These are phyloP conservation scores for Brassica hybrid DNA, from an alignment of 441 rosid species.

Conservation along the genomic window DNA sequence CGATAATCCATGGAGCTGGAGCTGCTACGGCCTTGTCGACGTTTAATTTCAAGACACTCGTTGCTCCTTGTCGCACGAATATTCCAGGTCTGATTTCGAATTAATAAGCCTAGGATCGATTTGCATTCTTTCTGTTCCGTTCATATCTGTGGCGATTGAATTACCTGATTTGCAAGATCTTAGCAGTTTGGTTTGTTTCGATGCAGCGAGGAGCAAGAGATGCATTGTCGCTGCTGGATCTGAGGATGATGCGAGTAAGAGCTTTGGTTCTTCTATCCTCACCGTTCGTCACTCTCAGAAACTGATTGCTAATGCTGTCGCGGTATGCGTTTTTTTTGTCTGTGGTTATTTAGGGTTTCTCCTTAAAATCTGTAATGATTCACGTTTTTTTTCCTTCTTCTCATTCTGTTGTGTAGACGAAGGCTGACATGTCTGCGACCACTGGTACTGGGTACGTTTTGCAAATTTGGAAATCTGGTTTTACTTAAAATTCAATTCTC, in stretches of 20 bases:
- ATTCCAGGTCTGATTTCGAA: constrained; percentile 30
- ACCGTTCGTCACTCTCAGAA: constrained; percentile 30
- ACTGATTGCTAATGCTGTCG: constrained; percentile 38
- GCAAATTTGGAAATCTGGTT: neutral
- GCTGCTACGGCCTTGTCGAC: constrained; percentile 34
- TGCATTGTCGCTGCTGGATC: constrained; percentile 38
- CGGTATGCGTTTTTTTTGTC: constrained; percentile 27
- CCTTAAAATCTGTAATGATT: neutral
- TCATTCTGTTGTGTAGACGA: constrained; percentile 32
- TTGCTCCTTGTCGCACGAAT: constrained; percentile 27
- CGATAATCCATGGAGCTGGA: constrained; percentile 42
- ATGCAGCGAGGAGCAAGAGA: constrained; percentile 33
- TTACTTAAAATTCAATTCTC: neutral
- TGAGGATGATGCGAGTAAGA: constrained; percentile 32
- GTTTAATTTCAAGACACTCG: constrained; percentile 36
- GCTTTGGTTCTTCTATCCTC: constrained; percentile 25
- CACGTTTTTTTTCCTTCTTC: neutral
- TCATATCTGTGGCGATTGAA: too few relatives aligned
- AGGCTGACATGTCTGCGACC: constrained; percentile 37
- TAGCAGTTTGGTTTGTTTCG: neutral
- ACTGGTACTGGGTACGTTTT: constrained; percentile 35
- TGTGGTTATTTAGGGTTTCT: neutral
- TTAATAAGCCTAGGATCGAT: neutral
- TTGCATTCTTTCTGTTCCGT: neutral
- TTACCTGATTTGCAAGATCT: neutral